A percentile compares a stretch with the other conserved stretches of the same genome.
Evolutionary conservation across 352 stramenopile species (phyloP).

Genomic region (Pythium chondricola): DNA sequence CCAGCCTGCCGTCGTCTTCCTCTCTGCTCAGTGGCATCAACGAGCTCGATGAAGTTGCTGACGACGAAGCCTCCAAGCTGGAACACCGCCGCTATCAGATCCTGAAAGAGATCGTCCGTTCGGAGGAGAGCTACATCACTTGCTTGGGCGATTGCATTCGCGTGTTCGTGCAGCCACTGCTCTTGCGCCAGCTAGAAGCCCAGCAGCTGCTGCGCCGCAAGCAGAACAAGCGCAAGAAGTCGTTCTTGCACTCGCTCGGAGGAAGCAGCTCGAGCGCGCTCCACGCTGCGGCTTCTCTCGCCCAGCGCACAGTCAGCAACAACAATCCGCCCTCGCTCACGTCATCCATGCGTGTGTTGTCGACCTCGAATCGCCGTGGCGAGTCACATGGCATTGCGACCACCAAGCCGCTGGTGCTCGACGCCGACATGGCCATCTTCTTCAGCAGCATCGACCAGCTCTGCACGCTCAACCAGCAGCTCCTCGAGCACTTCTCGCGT

Average conservation of each 20-base stretch:
- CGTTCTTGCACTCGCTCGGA: constrained; percentile 43
- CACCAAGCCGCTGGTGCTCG: constrained; percentile 59
- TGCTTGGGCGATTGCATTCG: constrained; percentile 81
- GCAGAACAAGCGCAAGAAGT: constrained; percentile 64
- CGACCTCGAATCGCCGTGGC: no score
- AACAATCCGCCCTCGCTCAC: constrained; percentile 42
- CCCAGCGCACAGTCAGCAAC: constrained; percentile 33
- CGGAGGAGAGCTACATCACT: constrained; percentile 79
- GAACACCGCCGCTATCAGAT: constrained; percentile 69
- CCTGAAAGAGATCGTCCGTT: constrained; percentile 78
- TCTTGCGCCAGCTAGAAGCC: constrained; percentile 74
- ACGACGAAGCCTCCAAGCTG: constrained; percentile 47
- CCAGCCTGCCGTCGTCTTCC: constrained; percentile 18
- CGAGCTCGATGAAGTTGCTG: constrained; percentile 22
- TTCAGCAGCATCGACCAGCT: constrained; percentile 87
- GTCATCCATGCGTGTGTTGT: constrained; percentile 12
- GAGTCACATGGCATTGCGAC: constrained; percentile 4
- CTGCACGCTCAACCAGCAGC: constrained; percentile 82
- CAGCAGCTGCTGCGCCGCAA: constrained; percentile 53
- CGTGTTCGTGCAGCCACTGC: constrained; percentile 73
- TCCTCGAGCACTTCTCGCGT: constrained; percentile 77
- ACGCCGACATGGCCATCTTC: constrained; percentile 83
- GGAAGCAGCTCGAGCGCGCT: constrained; percentile 32
- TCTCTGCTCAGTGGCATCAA: background rate
- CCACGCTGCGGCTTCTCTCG: constrained; percentile 18